A percentile compares a stretch with the other conserved stretches of the same genome.
Evolutionary conservation across 108 stramenopile species (phyloP).

Genomic region (Pseudonitzschia multistriata): DNA sequence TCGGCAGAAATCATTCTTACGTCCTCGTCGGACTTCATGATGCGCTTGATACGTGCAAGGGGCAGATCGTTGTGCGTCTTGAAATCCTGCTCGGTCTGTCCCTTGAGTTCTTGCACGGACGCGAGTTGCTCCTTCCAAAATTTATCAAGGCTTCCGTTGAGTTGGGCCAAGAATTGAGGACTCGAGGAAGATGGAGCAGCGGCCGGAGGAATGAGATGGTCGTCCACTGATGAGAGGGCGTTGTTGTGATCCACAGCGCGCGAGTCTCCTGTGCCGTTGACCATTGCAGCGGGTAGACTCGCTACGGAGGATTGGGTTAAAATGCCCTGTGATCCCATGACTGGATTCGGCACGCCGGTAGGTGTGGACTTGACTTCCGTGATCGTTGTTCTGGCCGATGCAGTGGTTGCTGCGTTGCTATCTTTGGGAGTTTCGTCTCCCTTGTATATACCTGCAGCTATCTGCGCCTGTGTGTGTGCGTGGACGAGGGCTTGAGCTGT

Average conservation of each 20-base stretch:
- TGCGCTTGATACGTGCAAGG: constrained; percentile 97
- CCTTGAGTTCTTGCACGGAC: constrained; percentile 42
- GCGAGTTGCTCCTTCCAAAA: constrained; percentile 76
- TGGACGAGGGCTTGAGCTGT: constrained; percentile 65
- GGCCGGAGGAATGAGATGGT: constrained; percentile 33
- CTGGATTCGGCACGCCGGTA: constrained; percentile 28
- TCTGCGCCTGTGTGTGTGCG: constrained; percentile 84
- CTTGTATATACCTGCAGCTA: constrained; percentile 76
- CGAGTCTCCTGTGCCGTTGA: background rate
- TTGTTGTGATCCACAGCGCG: background rate
- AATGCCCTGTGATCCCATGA: constrained; percentile 14
- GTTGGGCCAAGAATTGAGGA: constrained; percentile 67
- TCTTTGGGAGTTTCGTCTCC: constrained; percentile 36
- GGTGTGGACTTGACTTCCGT: constrained; percentile 8
- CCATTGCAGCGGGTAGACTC: background rate
- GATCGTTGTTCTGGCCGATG: constrained; percentile 2
- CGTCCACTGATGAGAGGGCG: background rate
- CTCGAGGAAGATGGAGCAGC: constrained; percentile 51
- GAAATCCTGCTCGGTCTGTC: constrained; percentile 84
- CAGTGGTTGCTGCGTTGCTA: constrained; percentile 15
- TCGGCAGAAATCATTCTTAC: constrained; percentile 96
- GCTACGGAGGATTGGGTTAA: background rate
- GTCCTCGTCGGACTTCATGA: constrained; percentile 99
- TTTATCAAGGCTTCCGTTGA: constrained; percentile 47
- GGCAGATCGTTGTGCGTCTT: constrained; percentile 92